Percentiles rank a stretch among this genome's conserved stretches.
phyloP scores from a whole-genome alignment of 306 rosid species.

The Hylodesmum podocarpum region DNA sequence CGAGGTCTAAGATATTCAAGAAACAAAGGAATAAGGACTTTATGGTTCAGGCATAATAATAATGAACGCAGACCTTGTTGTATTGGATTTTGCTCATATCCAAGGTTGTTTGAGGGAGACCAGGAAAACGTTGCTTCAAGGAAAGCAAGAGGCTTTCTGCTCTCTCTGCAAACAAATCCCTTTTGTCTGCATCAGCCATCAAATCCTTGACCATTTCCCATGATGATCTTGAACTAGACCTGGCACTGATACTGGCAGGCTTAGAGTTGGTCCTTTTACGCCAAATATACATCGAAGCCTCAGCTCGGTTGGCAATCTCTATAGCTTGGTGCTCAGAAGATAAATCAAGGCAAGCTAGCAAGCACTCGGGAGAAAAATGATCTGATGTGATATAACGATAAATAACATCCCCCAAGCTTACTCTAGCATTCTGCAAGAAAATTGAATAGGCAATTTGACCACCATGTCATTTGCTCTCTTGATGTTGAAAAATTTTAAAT shows the following conservation, averaged over 20 bases:
- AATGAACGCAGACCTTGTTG: conserved; percentile 64
- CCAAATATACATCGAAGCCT: conserved; percentile 81
- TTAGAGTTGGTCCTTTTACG: conserved; percentile 57
- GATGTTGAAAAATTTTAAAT: background rate
- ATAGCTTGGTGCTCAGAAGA: conserved; percentile 95
- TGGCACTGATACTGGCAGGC: conserved; percentile 43
- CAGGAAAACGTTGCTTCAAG: conserved; percentile 87
- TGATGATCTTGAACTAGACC: conserved; percentile 70
- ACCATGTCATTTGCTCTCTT: background rate
- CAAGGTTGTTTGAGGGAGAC: conserved; percentile 87
- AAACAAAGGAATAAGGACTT: background rate
- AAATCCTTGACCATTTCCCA: conserved; percentile 98
- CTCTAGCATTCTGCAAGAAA: conserved; percentile 77
- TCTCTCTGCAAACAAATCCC: conserved; percentile 85
- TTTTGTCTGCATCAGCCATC: conserved; percentile 84
- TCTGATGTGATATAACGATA: conserved; percentile 85
- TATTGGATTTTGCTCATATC: conserved; percentile 94
- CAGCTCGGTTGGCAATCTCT: conserved; percentile 80
- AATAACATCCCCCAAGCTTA: conserved; percentile 85
- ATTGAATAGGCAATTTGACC: conserved; percentile 3
- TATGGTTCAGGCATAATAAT: background rate
- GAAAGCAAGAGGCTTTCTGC: conserved; percentile 81
- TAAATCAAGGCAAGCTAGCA: conserved; percentile 83
- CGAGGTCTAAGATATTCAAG: background rate
- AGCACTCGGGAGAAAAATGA: conserved; percentile 82